Percentiles rank a stretch among this genome's conserved stretches.
Evolutionary conservation across 108 stramenopile species (phyloP).

Genomic region (Heterococcus sp.): DNA sequence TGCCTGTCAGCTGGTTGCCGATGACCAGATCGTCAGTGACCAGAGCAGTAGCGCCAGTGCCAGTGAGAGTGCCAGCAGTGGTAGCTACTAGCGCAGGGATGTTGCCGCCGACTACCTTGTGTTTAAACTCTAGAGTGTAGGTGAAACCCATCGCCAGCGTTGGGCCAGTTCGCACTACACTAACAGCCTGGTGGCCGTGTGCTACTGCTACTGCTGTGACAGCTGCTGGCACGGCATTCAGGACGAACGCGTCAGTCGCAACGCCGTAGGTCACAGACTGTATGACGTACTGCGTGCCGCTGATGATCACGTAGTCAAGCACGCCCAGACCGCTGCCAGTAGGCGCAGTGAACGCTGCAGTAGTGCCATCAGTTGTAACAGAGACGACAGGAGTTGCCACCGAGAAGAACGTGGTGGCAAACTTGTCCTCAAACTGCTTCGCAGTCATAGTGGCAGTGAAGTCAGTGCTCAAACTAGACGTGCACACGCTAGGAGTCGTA

Average conservation of each 20-base stretch:
- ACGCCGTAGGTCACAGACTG: too few relatives aligned
- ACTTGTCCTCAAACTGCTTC: background rate
- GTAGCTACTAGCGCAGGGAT: constrained; percentile 9
- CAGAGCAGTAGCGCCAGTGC: constrained; percentile 11
- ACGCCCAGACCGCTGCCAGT: too few relatives aligned
- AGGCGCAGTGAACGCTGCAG: too few relatives aligned
- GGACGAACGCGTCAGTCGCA: background rate
- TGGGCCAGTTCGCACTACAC: constrained; percentile 30
- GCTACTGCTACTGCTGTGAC: too few relatives aligned
- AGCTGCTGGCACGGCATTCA: too few relatives aligned
- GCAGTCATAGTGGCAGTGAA: constrained; percentile 56
- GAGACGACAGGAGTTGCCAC: constrained; percentile 13
- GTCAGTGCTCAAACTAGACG: constrained; percentile 43
- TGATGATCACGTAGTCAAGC: background rate
- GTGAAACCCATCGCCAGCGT: constrained; percentile 50
- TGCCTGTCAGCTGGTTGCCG: constrained; percentile 59
- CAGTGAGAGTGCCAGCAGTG: constrained; percentile 6
- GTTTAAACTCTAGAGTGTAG: constrained; percentile 47
- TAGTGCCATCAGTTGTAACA: too few relatives aligned
- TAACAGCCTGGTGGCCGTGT: too few relatives aligned
- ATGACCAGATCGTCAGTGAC: constrained; percentile 2
- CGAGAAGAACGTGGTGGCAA: constrained; percentile 56
- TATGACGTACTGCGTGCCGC: background rate
- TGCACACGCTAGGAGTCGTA: constrained; percentile 46
- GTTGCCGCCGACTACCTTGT: constrained; percentile 38